These are phyloP conservation scores for Pisolithus tinctorius DNA, from an alignment of 768 basidiomycete genomes.

Conservation along the genomic window DNA sequence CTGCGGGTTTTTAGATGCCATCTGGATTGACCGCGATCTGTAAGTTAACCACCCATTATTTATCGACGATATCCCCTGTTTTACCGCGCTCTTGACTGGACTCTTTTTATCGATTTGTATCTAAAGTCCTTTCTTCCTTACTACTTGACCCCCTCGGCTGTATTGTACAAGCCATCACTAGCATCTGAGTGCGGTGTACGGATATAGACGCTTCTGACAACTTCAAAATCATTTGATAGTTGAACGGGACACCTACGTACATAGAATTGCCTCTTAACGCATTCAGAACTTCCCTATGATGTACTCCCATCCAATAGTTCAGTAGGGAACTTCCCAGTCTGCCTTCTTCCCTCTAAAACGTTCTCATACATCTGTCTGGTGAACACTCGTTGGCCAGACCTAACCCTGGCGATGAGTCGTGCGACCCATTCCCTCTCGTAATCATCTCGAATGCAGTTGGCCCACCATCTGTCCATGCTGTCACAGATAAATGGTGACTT, in stretches of 20 bases:
- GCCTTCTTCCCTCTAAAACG: constrained; percentile 35
- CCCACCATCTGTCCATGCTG: constrained; percentile 80
- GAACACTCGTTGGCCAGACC: constrained; percentile 38
- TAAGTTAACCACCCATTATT: neutral
- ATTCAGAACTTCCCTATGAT: neutral
- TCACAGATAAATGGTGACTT: constrained; percentile 38
- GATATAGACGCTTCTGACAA: too few species aligned
- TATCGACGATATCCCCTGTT: neutral
- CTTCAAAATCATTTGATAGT: too few species aligned
- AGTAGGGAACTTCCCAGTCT: constrained; percentile 8
- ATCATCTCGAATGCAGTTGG: constrained; percentile 61
- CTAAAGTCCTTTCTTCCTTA: neutral
- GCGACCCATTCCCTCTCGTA: constrained; percentile 52
- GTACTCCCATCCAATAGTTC: neutral
- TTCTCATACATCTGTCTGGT: constrained; percentile 52
- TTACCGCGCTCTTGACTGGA: neutral
- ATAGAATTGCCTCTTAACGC: neutral
- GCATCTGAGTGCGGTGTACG: neutral
- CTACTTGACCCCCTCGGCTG: constrained; percentile 4
- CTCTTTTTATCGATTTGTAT: neutral
- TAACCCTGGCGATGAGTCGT: constrained; percentile 42
- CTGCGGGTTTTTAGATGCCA: neutral
- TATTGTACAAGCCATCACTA: neutral
- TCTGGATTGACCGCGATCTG: neutral
- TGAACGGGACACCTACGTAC: neutral